These are phyloP conservation scores for Salix brachista DNA, from an alignment of 345 rosid species.

Conservation along the genomic window DNA sequence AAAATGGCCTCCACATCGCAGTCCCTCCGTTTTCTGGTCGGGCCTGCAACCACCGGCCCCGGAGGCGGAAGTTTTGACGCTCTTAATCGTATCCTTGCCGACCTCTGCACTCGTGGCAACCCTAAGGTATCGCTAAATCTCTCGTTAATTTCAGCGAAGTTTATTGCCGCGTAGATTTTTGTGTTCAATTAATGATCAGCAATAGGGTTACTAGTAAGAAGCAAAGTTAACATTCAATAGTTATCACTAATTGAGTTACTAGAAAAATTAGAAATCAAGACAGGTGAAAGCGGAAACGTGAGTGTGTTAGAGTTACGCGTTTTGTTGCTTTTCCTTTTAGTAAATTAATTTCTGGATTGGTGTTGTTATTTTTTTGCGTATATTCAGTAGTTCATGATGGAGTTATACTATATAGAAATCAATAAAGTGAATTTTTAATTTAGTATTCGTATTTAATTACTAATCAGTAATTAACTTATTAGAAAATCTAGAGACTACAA, in stretches of 20 bases:
- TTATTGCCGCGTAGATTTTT: neutral
- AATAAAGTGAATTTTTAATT: neutral
- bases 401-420: neutral
- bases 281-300: neutral
- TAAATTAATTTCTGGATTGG: neutral
- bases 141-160: neutral
- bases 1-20: constrained; percentile 55
- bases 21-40: constrained; percentile 25
- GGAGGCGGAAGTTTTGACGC: constrained; percentile 71
- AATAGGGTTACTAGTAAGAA: neutral
- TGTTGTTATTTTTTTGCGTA: neutral
- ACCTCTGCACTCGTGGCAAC: constrained; percentile 73
- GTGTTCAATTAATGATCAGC: neutral
- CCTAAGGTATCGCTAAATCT: constrained; percentile 52
- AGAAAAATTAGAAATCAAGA: neutral
- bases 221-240: neutral
- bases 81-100: constrained; percentile 69
- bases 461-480: neutral
- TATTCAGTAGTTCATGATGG: neutral
- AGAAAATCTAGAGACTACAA: neutral
- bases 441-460: neutral
- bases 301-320: neutral
- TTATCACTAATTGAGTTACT: neutral
- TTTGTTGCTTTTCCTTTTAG: neutral
- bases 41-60: constrained; percentile 24